A percentile compares a stretch with the other conserved stretches of the same genome.
Evolutionary conservation across 2,329 filamentous ascomycete species (phyloP).

Genomic region (Xylariaceae sp.): DNA sequence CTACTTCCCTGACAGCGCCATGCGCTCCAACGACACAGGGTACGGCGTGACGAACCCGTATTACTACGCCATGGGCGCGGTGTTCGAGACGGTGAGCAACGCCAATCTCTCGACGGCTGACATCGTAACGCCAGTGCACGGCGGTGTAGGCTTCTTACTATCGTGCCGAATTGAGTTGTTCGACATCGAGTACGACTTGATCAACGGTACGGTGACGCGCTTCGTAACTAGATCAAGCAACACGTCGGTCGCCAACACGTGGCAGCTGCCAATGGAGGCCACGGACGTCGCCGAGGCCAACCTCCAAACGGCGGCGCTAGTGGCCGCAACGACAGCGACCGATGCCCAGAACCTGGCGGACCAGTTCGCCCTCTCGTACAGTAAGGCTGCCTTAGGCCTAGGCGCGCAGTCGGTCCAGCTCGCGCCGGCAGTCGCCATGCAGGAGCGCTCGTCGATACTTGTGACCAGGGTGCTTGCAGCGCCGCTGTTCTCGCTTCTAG

Average conservation of each 20-base stretch:
- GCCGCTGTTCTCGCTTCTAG: neutral
- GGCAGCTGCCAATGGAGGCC: neutral
- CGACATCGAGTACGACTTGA: neutral
- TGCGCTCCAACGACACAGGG: neutral
- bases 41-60: neutral
- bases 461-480: neutral
- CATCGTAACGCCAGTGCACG: neutral
- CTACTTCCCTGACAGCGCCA: neutral
- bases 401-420: neutral
- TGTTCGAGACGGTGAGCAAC: neutral
- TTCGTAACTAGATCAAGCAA: neutral
- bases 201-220: neutral
- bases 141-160: neutral
- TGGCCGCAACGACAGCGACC: neutral
- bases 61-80: neutral
- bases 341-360: conserved; percentile 5
- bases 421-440: neutral
- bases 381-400: neutral
- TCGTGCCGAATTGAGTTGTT: neutral
- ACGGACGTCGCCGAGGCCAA: neutral
- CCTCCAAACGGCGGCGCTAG: neutral
- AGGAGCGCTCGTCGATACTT: neutral
- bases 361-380: neutral
- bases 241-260: neutral
- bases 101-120: neutral